Evolutionary conservation across 176 grass and related monocot species (phyloP).

Genomic region (Chrysopogon serrulatus): DNA sequence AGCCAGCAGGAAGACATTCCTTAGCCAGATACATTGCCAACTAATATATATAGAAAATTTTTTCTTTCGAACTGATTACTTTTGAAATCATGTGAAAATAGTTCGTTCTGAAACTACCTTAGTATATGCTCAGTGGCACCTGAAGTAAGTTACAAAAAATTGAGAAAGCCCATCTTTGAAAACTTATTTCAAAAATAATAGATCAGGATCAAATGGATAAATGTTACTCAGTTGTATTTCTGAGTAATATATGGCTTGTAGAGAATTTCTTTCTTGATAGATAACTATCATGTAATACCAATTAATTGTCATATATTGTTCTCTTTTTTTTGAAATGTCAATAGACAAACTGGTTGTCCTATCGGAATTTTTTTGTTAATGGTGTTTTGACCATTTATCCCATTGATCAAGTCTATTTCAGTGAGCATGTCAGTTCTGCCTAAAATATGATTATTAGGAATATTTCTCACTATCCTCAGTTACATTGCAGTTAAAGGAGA

Average conservation of each 20-base stretch:
- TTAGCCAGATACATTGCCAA: neutral
- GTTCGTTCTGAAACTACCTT: neutral
- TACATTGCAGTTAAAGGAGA: conserved; percentile 31
- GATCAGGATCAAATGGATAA: neutral
- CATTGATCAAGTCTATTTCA: neutral
- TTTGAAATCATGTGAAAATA: neutral
- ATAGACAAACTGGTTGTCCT: neutral
- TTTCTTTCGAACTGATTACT: neutral
- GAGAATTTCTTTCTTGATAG: neutral
- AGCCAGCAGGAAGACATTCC: neutral
- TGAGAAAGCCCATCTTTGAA: neutral
- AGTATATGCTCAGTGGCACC: neutral
- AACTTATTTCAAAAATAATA: neutral
- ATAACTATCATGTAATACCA: neutral
- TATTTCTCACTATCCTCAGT: neutral
- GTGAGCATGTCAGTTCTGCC: neutral
- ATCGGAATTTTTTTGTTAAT: neutral
- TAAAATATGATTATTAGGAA: neutral
- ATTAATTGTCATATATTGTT: neutral
- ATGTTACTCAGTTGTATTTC: neutral
- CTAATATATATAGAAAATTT: neutral
- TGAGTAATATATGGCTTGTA: neutral
- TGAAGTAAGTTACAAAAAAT: neutral
- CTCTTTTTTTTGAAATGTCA: neutral
- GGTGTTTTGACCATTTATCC: neutral